phyloP scores from a whole-genome alignment of 2,329 filamentous ascomycete species.

The Diaporthe citrichinensis region DNA sequence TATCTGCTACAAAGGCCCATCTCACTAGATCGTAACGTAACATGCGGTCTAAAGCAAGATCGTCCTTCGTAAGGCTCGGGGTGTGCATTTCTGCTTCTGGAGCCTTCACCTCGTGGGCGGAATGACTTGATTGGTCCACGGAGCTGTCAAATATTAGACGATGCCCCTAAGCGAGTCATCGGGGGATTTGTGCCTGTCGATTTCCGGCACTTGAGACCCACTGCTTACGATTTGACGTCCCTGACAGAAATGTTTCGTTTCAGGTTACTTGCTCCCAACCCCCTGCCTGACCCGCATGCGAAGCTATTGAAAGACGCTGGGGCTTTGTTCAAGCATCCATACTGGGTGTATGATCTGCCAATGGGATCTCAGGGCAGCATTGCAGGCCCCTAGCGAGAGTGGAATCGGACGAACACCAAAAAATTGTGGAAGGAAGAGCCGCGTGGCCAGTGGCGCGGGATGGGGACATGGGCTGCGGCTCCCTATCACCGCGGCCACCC shows the following conservation, averaged over 20 bases:
- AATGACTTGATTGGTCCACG: neutral
- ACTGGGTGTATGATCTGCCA: neutral
- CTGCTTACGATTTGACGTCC: conserved; percentile 6
- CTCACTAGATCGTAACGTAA: neutral
- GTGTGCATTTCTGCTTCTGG: neutral
- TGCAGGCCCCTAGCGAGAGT: neutral
- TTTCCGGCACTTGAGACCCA: conserved; percentile 13
- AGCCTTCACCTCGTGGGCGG: neutral
- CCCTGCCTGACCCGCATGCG: neutral
- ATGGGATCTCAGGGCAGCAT: neutral
- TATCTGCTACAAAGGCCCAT: neutral
- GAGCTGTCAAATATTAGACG: conserved; percentile 9
- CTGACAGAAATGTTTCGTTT: neutral
- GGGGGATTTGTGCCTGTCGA: neutral
- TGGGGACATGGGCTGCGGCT: neutral
- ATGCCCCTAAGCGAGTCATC: neutral
- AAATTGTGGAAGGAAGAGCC: conserved; percentile 3
- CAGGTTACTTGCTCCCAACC: neutral
- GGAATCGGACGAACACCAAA: conserved; percentile 16
- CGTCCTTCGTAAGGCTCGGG: neutral
- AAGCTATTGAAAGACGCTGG: neutral
- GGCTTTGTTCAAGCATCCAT: neutral
- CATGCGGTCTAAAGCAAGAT: neutral
- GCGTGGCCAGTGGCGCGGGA: conserved; percentile 13
- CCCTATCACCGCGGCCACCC: neutral